Evolutionary conservation across 2,329 filamentous ascomycete species (phyloP).

Genomic region (Chaetothyriales sp.): DNA sequence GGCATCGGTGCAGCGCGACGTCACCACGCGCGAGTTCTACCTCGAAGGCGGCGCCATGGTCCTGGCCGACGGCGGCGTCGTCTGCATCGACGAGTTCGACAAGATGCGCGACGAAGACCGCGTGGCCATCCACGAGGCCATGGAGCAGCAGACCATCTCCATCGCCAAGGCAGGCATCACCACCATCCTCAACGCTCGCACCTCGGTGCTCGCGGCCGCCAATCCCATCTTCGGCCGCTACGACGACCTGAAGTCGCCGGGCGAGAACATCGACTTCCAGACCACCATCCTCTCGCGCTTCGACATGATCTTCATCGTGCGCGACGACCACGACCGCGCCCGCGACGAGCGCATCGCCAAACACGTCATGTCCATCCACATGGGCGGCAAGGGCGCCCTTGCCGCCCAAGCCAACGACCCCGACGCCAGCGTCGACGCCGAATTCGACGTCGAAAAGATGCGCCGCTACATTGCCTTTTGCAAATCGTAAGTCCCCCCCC

Average conservation of each 20-base stretch:
- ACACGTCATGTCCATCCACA: slow-evolving; percentile 95
- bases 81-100: slow-evolving; percentile 98
- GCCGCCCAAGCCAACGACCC: slow-evolving; percentile 67
- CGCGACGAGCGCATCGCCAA: slow-evolving; percentile 89
- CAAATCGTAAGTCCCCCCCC: slow-evolving; percentile 54
- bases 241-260: slow-evolving; percentile 92
- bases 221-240: slow-evolving; percentile 97
- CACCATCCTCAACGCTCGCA: slow-evolving; percentile 90
- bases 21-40: slow-evolving; percentile 88
- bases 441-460: slow-evolving; percentile 93
- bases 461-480: slow-evolving; percentile 95
- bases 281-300: slow-evolving; percentile 97
- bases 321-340: slow-evolving; percentile 78
- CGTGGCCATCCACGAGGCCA: slow-evolving; percentile 96
- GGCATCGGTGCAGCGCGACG: slow-evolving; percentile 87
- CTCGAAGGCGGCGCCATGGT: slow-evolving; percentile 98
- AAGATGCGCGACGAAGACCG: slow-evolving; percentile 98
- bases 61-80: slow-evolving; percentile 86
- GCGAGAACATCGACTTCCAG: slow-evolving; percentile 98
- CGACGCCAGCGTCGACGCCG: slow-evolving; percentile 71
- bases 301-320: slow-evolving; percentile 99
- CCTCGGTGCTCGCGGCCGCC: slow-evolving; percentile 85
- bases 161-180: slow-evolving; percentile 96
- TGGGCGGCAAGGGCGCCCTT: slow-evolving; percentile 62
- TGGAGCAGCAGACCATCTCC: slow-evolving; percentile 99